These are phyloP conservation scores for Fusarium staphyleae DNA, from an alignment of 2,329 filamentous ascomycete genomes.

Conservation along the genomic window DNA sequence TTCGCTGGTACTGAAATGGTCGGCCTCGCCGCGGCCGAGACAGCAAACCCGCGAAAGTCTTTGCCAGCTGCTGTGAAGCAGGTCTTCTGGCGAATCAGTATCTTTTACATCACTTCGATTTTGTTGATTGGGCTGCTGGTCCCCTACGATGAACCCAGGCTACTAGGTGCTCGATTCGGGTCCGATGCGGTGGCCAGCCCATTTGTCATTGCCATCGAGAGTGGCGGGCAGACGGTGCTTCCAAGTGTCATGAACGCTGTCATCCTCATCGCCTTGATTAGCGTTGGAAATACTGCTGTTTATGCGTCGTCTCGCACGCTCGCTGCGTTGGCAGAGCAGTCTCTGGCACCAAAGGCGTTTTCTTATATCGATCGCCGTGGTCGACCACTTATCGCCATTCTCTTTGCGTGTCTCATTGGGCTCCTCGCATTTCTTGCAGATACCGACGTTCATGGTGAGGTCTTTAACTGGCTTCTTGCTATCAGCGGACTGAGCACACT, in stretches of 20 bases:
- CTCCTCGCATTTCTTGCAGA: conserved; percentile 79
- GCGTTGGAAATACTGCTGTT: conserved; percentile 88
- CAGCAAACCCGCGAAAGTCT: conserved; percentile 77
- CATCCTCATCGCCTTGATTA: conserved; percentile 89
- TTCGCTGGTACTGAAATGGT: conserved; percentile 80
- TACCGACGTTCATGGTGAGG: conserved; percentile 62
- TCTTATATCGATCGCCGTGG: conserved; percentile 83
- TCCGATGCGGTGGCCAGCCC: conserved; percentile 80
- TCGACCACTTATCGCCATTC: conserved; percentile 77
- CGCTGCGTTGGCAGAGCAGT: conserved; percentile 61
- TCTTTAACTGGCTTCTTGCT: conserved; percentile 83
- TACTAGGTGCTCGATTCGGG: conserved; percentile 62
- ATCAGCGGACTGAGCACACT: conserved; percentile 75
- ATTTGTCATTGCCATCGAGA: conserved; percentile 89
- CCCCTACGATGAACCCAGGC: conserved; percentile 69
- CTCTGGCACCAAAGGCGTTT: conserved; percentile 77
- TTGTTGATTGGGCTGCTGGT: conserved; percentile 83
- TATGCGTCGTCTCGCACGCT: conserved; percentile 79
- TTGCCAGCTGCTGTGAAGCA: conserved; percentile 89
- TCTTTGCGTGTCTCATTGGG: conserved; percentile 69
- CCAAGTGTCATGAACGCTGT: conserved; percentile 94
- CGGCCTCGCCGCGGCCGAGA: conserved; percentile 78
- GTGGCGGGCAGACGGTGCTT: conserved; percentile 79
- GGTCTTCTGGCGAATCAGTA: conserved; percentile 89
- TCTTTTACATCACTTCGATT: conserved; percentile 88